Evolutionary conservation across 1,284 basidiomycete species (phyloP).

Genomic region (Cutaneotrichosporon sp.): DNA sequence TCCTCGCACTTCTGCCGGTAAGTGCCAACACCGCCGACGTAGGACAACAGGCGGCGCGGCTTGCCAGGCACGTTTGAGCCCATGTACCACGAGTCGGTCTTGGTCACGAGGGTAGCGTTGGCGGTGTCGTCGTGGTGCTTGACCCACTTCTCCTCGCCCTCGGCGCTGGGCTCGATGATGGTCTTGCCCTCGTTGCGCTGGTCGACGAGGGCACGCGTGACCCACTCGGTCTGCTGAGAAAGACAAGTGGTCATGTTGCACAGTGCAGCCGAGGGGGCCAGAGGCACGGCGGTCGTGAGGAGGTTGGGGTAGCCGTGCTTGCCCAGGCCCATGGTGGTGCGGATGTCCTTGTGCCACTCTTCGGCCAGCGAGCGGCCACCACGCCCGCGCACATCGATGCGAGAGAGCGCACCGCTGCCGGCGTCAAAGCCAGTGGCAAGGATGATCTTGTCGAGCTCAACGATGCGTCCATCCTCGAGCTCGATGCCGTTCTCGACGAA

Average conservation of each 20-base stretch:
- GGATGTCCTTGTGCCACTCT: slow-evolving; percentile 21
- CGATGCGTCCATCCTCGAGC: slow-evolving; percentile 10
- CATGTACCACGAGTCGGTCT: slow-evolving; percentile 23
- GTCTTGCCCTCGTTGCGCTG: slow-evolving; percentile 12
- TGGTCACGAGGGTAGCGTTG: slow-evolving; percentile 17
- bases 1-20: slow-evolving; percentile 19
- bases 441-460: slow-evolving; percentile 21
- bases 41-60: slow-evolving; percentile 17
- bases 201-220: slow-evolving; percentile 8
- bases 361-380: slow-evolving; percentile 13
- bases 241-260: slow-evolving; percentile 25
- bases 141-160: slow-evolving; percentile 20
- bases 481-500: slow-evolving; percentile 18
- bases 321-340: slow-evolving; percentile 17
- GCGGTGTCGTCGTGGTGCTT: slow-evolving; percentile 16
- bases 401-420: slow-evolving; percentile 13
- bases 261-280: slow-evolving; percentile 18
- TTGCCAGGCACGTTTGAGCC: slow-evolving; percentile 23
- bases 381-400: slow-evolving; percentile 18
- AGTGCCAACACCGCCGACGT: slow-evolving; percentile 20
- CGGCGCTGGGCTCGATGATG: slow-evolving; percentile 13
- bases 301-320: slow-evolving; percentile 24
- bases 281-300: slow-evolving; percentile 18
- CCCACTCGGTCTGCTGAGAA: slow-evolving; percentile 23
- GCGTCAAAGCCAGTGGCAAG: slow-evolving; percentile 23